phyloP scores from a whole-genome alignment of 805 yeast genomes.

The Ogataea zsoltii region DNA sequence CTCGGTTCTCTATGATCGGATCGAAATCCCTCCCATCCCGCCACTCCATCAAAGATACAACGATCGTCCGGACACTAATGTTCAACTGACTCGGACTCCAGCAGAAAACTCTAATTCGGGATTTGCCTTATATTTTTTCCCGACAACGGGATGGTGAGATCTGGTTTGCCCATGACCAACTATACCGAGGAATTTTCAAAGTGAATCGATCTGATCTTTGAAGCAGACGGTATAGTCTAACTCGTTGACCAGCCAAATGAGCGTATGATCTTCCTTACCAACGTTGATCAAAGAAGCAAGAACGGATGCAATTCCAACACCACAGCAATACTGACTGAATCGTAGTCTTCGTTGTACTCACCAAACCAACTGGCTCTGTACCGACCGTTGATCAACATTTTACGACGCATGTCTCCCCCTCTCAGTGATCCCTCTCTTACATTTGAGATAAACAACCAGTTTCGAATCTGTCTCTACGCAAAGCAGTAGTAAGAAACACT shows the following conservation, averaged over 20 bases:
- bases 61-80: background rate
- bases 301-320: conserved; percentile 24
- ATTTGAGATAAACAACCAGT: conserved; percentile 44
- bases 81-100: conserved; percentile 9
- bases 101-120: conserved; percentile 4
- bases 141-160: conserved; percentile 4
- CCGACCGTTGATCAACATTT: conserved; percentile 60
- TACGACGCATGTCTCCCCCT: conserved; percentile 13
- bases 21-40: conserved; percentile 3
- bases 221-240: background rate
- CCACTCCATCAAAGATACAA: conserved; percentile 1
- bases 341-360: background rate
- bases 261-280: background rate
- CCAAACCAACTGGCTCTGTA: conserved; percentile 45
- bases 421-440: conserved; percentile 53
- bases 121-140: conserved; percentile 1
- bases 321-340: conserved; percentile 23
- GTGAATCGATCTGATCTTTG: background rate
- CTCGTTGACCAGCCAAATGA: conserved; percentile 25
- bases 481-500: conserved; percentile 43
- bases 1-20: conserved; percentile 10
- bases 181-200: background rate
- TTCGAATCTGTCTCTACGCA: conserved; percentile 32
- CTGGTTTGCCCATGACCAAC: conserved; percentile 1
- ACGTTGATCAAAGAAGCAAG: conserved; percentile 13